These are phyloP conservation scores for Wickerhamiella occidentalis DNA, from an alignment of 805 yeast species.

Conservation along the genomic window DNA sequence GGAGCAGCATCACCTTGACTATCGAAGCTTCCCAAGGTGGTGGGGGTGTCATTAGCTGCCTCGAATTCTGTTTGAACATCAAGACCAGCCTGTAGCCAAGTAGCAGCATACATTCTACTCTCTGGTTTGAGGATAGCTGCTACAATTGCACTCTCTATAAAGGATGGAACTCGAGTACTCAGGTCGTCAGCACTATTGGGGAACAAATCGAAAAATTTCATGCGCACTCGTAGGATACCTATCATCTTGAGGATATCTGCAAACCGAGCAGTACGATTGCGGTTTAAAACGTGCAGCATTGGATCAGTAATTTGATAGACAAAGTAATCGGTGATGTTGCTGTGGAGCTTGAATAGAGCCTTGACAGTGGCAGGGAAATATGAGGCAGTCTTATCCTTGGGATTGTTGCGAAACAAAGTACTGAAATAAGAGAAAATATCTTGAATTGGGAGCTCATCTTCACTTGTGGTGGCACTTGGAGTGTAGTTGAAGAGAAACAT, in stretches of 20 bases:
- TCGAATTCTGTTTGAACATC: constrained; percentile 21
- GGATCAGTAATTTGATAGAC: constrained; percentile 53
- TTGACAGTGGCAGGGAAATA: constrained; percentile 60
- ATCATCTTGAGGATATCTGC: constrained; percentile 51
- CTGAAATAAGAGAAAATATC: constrained; percentile 64
- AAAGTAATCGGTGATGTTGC: constrained; percentile 52
- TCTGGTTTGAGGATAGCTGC: constrained; percentile 72
- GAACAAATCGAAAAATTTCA: constrained; percentile 44
- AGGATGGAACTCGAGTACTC: constrained; percentile 50
- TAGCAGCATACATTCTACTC: constrained; percentile 50
- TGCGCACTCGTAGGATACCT: constrained; percentile 54
- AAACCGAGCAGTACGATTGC: constrained; percentile 58
- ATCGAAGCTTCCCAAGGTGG: constrained; percentile 1
- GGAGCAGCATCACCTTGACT: background rate
- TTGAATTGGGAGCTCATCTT: constrained; percentile 47
- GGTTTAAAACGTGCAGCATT: constrained; percentile 31
- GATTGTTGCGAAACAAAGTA: constrained; percentile 37
- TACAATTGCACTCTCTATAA: constrained; percentile 66
- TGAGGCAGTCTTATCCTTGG: constrained; percentile 33
- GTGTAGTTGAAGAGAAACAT: constrained; percentile 46
- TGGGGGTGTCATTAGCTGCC: constrained; percentile 6
- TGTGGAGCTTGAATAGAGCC: constrained; percentile 53
- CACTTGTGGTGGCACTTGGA: constrained; percentile 32
- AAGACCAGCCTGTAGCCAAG: constrained; percentile 56
- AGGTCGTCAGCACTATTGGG: constrained; percentile 27